Evolutionary conservation across 2,329 filamentous ascomycete species (phyloP).

Genomic region (Apiospora hydei): DNA sequence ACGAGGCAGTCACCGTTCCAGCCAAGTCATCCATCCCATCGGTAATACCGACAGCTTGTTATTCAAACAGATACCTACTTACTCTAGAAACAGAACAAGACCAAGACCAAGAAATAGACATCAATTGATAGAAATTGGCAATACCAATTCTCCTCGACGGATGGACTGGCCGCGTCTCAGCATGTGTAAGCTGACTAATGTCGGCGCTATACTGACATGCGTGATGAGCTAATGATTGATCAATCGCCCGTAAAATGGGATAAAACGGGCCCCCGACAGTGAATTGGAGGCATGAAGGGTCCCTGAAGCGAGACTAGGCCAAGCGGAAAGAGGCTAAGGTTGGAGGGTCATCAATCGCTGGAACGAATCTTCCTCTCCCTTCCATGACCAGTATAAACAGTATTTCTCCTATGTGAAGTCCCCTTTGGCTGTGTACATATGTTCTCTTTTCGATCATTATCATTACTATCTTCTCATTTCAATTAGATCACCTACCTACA

Average conservation of each 20-base stretch:
- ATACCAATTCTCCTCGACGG: background rate
- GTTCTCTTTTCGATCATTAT: background rate
- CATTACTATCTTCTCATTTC: background rate
- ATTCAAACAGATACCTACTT: background rate
- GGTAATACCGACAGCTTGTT: background rate
- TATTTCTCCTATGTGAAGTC: background rate
- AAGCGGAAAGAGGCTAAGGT: conserved; percentile 2
- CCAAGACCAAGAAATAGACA: background rate
- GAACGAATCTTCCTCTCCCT: conserved; percentile 10
- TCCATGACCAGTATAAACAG: background rate
- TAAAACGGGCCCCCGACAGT: background rate
- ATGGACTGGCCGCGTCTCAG: background rate
- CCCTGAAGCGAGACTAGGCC: background rate
- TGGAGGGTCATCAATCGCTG: background rate
- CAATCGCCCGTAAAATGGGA: background rate
- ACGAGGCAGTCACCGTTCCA: background rate
- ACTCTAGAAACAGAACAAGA: background rate
- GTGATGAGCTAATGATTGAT: conserved; percentile 18
- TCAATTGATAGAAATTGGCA: background rate
- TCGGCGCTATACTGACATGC: conserved; percentile 1
- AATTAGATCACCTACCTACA: background rate
- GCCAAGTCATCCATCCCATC: background rate
- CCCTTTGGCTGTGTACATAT: background rate
- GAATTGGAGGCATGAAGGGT: background rate
- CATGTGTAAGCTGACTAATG: conserved; percentile 21